Evolutionary conservation across 176 grass and related monocot genomes (phyloP), one percentile per base, ranked within the genome.

Genomic region (Calamus simplicifolius): DNA sequence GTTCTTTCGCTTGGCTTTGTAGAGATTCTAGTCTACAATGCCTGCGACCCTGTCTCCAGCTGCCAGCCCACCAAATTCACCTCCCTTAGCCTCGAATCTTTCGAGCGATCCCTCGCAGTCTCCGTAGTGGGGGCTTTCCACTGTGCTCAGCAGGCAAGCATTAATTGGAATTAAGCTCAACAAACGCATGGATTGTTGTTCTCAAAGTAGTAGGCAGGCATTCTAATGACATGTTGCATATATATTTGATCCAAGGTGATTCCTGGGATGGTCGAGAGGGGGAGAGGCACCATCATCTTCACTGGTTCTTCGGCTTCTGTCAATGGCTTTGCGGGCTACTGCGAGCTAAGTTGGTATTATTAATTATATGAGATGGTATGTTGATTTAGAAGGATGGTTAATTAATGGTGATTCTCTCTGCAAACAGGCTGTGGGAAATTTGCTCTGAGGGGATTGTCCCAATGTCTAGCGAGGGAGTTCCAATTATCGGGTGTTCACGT

Each of bases 21-120:
- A 48, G 83, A 90, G 77, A 86, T 96, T 63, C 75, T 96, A 52
- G 83, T 96, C 63, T 96, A 90, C 74, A 96, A 90, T 79, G 74
- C 86, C 18, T 77, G 80, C 64, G 83, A 86, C 23, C 58, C 76
- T 0, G 54, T 65, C 1, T 53, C 57, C n/a, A n/a, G n/a, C 2
- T 61, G 49, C 51, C 62, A 25, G 25, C 80, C 86, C 12, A 82
- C 18, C 18, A 69, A 79, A 1, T 96, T 90, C 77, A 80, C 84
- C 51, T 27, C 77, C 79, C 55, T 90, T 67, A 70, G 60, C 31
- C 49, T 71, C 2, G 77, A 87, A 8, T 74, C 80, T 19, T 87
- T 96, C 80, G 70, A 90, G 63, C 83, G 74, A 23, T 51, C 80
- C 0, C 83, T 96, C 57, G 73, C 83, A 21, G 77, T 81, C 27